Conservation (phyloP, 2,329 filamentous ascomycete genomes). For the Apiospora sp. region DNA sequence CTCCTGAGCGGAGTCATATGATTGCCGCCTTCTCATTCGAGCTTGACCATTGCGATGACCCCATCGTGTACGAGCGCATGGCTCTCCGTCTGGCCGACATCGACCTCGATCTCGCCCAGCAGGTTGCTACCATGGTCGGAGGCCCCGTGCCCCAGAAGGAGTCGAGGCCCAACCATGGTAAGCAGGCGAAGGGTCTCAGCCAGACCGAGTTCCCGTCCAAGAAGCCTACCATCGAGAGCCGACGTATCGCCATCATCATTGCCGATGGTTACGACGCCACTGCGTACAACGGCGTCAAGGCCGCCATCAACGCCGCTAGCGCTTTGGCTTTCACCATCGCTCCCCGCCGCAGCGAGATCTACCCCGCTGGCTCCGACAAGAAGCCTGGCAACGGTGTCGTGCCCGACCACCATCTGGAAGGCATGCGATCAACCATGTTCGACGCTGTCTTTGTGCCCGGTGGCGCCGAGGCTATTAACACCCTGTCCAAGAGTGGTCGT, state of each 20-base stretch:
- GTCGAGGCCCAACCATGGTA: conserved; percentile 68
- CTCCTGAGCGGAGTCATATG: conserved; percentile 71
- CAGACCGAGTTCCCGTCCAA: conserved; percentile 72
- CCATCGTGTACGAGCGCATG: conserved; percentile 76
- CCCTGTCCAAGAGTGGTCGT: conserved; percentile 73
- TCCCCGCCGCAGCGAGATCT: conserved; percentile 71
- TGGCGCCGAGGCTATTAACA: conserved; percentile 68
- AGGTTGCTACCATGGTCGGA: conserved; percentile 75
- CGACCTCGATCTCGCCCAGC: conserved; percentile 72
- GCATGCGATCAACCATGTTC: conserved; percentile 81
- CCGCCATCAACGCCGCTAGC: conserved; percentile 65
- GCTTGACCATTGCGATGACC: conserved; percentile 83
- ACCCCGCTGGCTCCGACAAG: conserved; percentile 64
- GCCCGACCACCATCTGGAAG: conserved; percentile 82
- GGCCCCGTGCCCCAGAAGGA: conserved; percentile 64
- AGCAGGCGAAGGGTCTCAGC: conserved; percentile 71
- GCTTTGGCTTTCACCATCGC: conserved; percentile 79
- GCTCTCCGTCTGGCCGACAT: conserved; percentile 75
- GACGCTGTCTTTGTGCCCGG: conserved; percentile 82
- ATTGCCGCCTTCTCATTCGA: conserved; percentile 71
- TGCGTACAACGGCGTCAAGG: conserved; percentile 71
- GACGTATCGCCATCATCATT: conserved; percentile 78
- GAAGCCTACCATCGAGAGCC: conserved; percentile 72
- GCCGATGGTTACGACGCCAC: conserved; percentile 78
- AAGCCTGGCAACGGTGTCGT: conserved; percentile 60